Conservation (phyloP, 495 filamentous ascomycete species). For the Aspergillus taichungensis region DNA sequence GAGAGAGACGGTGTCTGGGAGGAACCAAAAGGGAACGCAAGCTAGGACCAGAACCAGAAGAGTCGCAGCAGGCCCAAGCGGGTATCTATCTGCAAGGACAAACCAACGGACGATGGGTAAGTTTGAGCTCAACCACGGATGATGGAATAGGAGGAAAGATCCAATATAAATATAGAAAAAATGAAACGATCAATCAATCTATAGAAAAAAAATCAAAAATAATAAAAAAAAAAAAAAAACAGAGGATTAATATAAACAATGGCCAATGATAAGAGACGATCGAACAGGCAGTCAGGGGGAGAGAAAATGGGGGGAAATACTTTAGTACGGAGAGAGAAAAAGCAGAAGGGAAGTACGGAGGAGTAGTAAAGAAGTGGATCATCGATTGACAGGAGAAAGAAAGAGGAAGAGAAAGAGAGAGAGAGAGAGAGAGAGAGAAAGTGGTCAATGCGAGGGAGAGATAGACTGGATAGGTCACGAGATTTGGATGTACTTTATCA, state of each 20-base stretch:
- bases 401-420: constrained; percentile 2
- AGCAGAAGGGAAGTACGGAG: background rate
- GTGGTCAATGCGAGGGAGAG: background rate
- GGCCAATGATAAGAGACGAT: background rate
- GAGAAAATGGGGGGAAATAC: constrained; percentile 2
- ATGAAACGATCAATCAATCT: background rate
- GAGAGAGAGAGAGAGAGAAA: constrained; percentile 1
- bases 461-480: too few species aligned
- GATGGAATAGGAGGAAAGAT: too few species aligned
- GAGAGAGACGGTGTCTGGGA: background rate
- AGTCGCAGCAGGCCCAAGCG: too few species aligned
- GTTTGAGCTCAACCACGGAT: too few species aligned
- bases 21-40: background rate
- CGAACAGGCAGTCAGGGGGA: background rate
- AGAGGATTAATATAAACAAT: constrained; percentile 1
- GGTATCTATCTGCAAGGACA: too few species aligned
- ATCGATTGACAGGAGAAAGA: constrained; percentile 3
- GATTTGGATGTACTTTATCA: too few species aligned
- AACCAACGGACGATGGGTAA: too few species aligned
- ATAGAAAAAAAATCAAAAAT: background rate
- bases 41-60: background rate
- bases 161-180: background rate
- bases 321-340: background rate
- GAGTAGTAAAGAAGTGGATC: constrained; percentile 4
- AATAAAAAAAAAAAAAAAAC: constrained; percentile 2